phyloP scores from a whole-genome alignment of 768 basidiomycete species.

The Hygrophorus russula region DNA sequence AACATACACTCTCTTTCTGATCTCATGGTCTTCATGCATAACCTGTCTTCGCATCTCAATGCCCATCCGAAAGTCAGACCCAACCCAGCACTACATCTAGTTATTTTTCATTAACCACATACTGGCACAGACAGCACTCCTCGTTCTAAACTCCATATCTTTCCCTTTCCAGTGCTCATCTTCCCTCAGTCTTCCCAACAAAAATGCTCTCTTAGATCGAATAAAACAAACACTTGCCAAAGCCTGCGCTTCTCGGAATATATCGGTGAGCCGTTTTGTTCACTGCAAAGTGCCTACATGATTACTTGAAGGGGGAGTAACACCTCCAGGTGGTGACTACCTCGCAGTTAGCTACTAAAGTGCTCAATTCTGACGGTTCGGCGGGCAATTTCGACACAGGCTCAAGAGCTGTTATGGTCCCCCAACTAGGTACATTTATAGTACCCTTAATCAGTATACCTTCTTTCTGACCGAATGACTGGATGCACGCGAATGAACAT shows the following conservation, averaged over 20 bases:
- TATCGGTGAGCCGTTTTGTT: conserved; percentile 30
- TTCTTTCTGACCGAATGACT: neutral
- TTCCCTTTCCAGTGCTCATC: conserved; percentile 50
- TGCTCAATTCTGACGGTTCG: conserved; percentile 52
- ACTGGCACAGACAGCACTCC: conserved; percentile 35
- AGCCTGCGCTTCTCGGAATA: conserved; percentile 30
- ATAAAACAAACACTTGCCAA: conserved; percentile 43
- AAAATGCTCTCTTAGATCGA: conserved; percentile 33
- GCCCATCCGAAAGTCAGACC: conserved; percentile 33
- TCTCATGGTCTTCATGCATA: conserved; percentile 47
- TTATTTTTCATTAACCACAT: neutral
- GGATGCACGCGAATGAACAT: too few relatives aligned
- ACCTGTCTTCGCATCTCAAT: conserved; percentile 35
- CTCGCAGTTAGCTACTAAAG: conserved; percentile 60
- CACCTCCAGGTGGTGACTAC: conserved; percentile 44
- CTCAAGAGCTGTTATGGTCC: conserved; percentile 51
- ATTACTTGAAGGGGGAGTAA: conserved; percentile 3
- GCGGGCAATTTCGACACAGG: conserved; percentile 57
- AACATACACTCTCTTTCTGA: conserved; percentile 38
- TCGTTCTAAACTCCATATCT: conserved; percentile 58
- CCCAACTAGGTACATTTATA: conserved; percentile 41
- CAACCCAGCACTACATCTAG: conserved; percentile 1
- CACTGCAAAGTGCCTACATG: neutral
- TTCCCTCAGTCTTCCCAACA: conserved; percentile 25
- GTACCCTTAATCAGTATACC: neutral